Percentiles rank a stretch among this genome's conserved stretches.
Evolutionary conservation across 768 basidiomycete genomes (phyloP).

Genomic region (Boletus patriciae): DNA sequence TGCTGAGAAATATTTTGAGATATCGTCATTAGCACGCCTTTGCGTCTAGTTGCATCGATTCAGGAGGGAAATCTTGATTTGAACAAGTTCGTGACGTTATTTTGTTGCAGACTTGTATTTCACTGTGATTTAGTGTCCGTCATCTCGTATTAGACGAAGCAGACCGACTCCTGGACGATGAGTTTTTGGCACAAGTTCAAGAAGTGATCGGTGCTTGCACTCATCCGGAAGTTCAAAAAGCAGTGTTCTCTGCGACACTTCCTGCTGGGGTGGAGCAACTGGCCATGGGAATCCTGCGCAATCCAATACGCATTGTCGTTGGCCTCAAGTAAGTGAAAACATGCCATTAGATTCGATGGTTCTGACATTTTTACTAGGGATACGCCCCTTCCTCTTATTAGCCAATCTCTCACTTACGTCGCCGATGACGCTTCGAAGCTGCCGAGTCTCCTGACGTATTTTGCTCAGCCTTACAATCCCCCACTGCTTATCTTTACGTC

Average conservation of each 20-base stretch:
- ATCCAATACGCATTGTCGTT: slow-evolving; percentile 93
- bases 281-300: slow-evolving; percentile 78
- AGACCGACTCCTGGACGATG: slow-evolving; percentile 84
- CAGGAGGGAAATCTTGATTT: slow-evolving; percentile 66
- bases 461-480: slow-evolving; percentile 82
- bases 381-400: slow-evolving; percentile 87
- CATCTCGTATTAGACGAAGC: slow-evolving; percentile 90
- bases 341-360: background rate
- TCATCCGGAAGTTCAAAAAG: slow-evolving; percentile 70
- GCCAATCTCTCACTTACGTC: slow-evolving; percentile 87
- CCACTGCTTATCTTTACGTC: slow-evolving; percentile 91
- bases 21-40: slow-evolving; percentile 88
- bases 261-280: slow-evolving; percentile 86
- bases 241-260: slow-evolving; percentile 93
- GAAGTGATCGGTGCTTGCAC: slow-evolving; percentile 83
- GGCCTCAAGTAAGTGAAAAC: slow-evolving; percentile 77
- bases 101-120: slow-evolving; percentile 3
- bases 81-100: slow-evolving; percentile 58
- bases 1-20: slow-evolving; percentile 47
- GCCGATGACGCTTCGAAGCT: slow-evolving; percentile 94
- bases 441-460: slow-evolving; percentile 77
- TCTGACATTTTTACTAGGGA: slow-evolving; percentile 55
- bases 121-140: slow-evolving; percentile 57
- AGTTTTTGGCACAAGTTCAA: slow-evolving; percentile 86
- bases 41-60: slow-evolving; percentile 81